Base-by-base conservation (phyloP, 1,284 basidiomycete species). In the Schizophyllum amplum region DNA sequence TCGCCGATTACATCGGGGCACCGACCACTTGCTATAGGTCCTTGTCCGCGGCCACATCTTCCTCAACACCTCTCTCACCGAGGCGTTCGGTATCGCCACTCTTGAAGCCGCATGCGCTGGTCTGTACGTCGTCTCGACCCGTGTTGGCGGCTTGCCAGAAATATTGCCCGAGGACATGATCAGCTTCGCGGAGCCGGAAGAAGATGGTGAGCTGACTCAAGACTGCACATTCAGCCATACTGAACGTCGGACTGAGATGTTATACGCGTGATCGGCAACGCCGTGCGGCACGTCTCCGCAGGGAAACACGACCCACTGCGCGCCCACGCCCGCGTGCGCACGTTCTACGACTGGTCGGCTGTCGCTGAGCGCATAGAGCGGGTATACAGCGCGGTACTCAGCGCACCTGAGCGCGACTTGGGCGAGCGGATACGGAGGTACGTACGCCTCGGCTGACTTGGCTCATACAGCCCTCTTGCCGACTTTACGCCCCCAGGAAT, bases 71-170 rank as follows among this genome's bases (percentile, higher is more conserved):
- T 95, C 92, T 0, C 79, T 99, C 21, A 99, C 96, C 0, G 96
- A 99, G 70, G 84, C 97, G 0, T 99, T 99, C 65, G 96, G 97
- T 0, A 99, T 96, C 62, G 90, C 90, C 6, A 94, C 97, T 62
- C 81, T 99, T 52, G 97, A 99, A 75, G 97, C 97, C 0, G 97
- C 97, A 0, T 95, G 90, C 63, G 84, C 92, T 0, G 97, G 97
- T 0, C 77, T 99, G 7, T 96, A 97, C 66, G 90, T 98, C 46
- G 97, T 99, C 33, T 88, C 89, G 17, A 99, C 96, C 0, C 82
- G 86, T 27, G 96, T 99, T 0, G 96, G 97, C 0, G 96, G 97
- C 1, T 90, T 98, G 0, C 94, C 97, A 0, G 97, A 99, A 71
- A 90, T 98, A 56, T 75, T 99, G 20, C 97, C 97, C 0, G 76